Evolutionary conservation across 2,329 filamentous ascomycete genomes (phyloP).

Genomic region (Neopestalotiopsis rosae): DNA sequence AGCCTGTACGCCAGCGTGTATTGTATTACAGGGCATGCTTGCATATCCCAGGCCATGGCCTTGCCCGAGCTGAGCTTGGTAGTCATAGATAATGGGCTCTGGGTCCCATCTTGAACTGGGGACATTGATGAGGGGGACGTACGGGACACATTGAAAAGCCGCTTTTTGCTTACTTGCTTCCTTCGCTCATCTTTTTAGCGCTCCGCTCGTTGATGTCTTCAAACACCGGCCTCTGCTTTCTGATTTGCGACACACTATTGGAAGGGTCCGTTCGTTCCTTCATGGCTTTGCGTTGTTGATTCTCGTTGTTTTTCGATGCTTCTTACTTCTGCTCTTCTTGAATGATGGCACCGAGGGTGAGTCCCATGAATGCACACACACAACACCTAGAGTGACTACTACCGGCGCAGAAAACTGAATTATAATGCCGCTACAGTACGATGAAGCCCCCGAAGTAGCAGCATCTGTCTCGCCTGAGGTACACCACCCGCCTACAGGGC

Average conservation of each 20-base stretch:
- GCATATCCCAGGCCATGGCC: no score
- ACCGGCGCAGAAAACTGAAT: neutral
- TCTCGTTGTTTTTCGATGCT: neutral
- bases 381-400: neutral
- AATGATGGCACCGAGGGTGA: conserved; percentile 19
- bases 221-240: no score
- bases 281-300: neutral
- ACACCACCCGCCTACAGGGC: conserved; percentile 33
- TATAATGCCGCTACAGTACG: conserved; percentile 28
- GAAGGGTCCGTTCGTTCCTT: neutral
- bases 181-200: neutral
- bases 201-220: neutral
- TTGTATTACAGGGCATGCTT: no score
- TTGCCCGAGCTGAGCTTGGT: neutral
- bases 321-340: neutral
- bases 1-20: no score
- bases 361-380: neutral
- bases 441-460: conserved; percentile 37
- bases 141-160: neutral
- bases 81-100: neutral
- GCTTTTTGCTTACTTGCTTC: neutral
- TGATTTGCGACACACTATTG: no score
- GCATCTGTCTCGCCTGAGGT: conserved; percentile 33
- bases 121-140: neutral
- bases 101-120: neutral